Base-by-base conservation (phyloP, 225 moss, liverwort and hornwort genomes). In the Pleurozium schreberi region DNA sequence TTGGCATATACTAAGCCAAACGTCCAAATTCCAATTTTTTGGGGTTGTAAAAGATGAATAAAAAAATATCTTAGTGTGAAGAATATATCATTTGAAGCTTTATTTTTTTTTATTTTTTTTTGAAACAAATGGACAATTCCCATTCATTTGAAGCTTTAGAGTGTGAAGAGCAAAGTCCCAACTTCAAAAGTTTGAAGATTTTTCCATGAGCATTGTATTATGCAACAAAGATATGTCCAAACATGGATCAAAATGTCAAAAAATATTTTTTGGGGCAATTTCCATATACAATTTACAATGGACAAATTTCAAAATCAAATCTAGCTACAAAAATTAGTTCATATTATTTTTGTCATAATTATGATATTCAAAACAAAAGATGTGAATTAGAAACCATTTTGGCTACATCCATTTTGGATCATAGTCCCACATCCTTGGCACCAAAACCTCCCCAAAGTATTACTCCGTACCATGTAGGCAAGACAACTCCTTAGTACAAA, bases 241-340 rank as follows among this genome's bases (percentile, higher is more conserved):
- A 74, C 0, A 47, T 49, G 4, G 12, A 0, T 31, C 4, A 19
- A 74, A 47, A 49, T 1, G 0, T 47, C 4, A 28, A 10, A 28
- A 73, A 28, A 43, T 8, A 4, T 74, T 11, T 16, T 45, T 47
- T 6, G 1, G 10, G 17, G 1, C 18, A 10, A 28, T 45, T 47
- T 47, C 2, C 3, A 0, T 7, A 11, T 7, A 45, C 9, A 47
- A 31, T 74, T 11, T 30, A 6, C 30, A 30, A 18, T 74, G 11
- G 18, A 47, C 0, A 74, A 31, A 5, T 31, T 74, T 47, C 47
- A 30, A 74, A 31, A 74, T 47, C 18, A 30, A 74, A 31, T 31
- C 6, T 10, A 3, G 30, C 10, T 2, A 73, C 0, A 6, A 0
- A 45, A 45, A 73, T 10, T 5, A 30, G 17, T 45, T 30, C 4